Base-by-base conservation (phyloP, 202 grass and related monocot species). In the Setaria italica region DNA sequence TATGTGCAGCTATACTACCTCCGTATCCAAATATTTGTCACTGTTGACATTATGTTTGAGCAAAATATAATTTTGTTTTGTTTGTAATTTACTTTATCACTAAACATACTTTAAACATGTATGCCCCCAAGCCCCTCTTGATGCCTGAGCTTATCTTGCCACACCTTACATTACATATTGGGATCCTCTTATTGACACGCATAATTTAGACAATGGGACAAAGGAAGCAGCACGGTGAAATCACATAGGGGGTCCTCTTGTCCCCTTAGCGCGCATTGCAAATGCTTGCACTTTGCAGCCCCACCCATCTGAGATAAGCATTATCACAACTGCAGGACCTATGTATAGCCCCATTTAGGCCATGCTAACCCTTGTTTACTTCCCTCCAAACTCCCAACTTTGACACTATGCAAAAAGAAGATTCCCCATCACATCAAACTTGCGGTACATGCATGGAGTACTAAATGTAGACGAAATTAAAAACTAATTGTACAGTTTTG, bases 261-360 rank as follows among this genome's bases (percentile, higher is more conserved):
- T 80, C 63, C 32, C 80, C 79, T 62, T 46, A 45, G n/a, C 45
- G n/a, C 15, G 43, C 7, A 11, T 16, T 54, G 64, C 63, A 16
- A 53, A 56, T 12, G n/a, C 1, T 11, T 2, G 64, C 55, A 41
- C 39, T 41, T 41, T 41, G 39, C 25, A 25, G 25, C 30, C 48
- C 62, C 78, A 62, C 79, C 54, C 43, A 62, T 11, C 9, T 25
- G 62, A 57, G 70, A 82, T 82, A 55, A 83, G 55, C 21, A 17
- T 82, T 78, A 78, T 83, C 86, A 11, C 65, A 78, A 72, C 72
- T 25, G 21, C 11, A 37, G 17, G 25, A 25, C 17, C 9, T 53
- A 57, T 30, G 5, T 65, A 17, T 42, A 76, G 33, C 20, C 35
- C 12, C 74, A 43, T 41, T 21, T 7, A 42, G 11, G 37, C 3